A percentile compares a stretch with the other conserved stretches of the same genome.
Evolutionary conservation across 2,329 filamentous ascomycete species (phyloP).

Genomic region (Exophiala alcalophila): DNA sequence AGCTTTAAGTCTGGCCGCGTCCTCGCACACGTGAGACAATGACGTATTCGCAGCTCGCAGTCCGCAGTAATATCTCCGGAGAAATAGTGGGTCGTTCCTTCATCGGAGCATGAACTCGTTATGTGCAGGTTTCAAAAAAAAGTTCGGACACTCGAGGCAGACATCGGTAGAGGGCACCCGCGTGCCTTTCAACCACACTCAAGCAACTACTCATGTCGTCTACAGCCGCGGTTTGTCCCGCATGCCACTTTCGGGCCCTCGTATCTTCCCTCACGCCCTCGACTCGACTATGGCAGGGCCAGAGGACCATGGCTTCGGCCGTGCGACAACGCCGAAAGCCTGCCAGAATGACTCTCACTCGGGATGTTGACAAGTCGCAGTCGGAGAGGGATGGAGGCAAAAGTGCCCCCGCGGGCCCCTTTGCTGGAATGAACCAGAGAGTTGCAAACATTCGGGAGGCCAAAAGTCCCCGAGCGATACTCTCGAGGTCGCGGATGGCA

Average conservation of each 20-base stretch:
- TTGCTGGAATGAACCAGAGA: slow-evolving; percentile 55
- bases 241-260: slow-evolving; percentile 27
- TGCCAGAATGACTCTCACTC: slow-evolving; percentile 53
- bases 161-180: too few relatives aligned
- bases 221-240: slow-evolving; percentile 22
- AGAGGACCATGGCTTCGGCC: slow-evolving; percentile 40
- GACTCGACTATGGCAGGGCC: slow-evolving; percentile 36
- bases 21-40: too few relatives aligned
- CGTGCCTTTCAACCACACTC: too few relatives aligned
- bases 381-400: slow-evolving; percentile 30
- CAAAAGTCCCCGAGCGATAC: slow-evolving; percentile 11
- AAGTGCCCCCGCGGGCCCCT: slow-evolving; percentile 52
- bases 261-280: slow-evolving; percentile 10
- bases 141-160: slow-evolving; percentile 3
- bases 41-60: too few relatives aligned
- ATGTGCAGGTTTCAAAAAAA: too few relatives aligned
- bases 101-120: too few relatives aligned
- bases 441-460: slow-evolving; percentile 16
- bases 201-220: slow-evolving; percentile 23
- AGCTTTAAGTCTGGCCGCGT: too few relatives aligned
- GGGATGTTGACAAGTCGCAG: slow-evolving; percentile 33
- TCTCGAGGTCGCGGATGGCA: slow-evolving; percentile 13
- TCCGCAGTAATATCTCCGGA: too few relatives aligned
- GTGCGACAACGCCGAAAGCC: slow-evolving; percentile 44
- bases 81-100: too few relatives aligned